Conservation (phyloP, 208 protist species). For the Crithidia expoeki region DNA sequence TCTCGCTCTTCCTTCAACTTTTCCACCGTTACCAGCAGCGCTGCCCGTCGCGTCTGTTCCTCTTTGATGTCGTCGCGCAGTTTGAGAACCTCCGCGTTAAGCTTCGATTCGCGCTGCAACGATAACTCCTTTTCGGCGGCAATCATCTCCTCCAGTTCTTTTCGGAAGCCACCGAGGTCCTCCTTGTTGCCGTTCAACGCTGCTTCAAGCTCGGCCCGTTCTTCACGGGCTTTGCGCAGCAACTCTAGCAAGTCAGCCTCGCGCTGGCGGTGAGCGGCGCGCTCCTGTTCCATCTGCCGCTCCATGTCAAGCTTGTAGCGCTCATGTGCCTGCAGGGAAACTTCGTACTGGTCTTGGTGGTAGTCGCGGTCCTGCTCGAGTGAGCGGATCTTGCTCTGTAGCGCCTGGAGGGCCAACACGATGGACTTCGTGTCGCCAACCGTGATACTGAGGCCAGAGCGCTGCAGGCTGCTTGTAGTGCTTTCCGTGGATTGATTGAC, state of each 20-base stretch:
- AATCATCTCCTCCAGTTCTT: slow-evolving; percentile 84
- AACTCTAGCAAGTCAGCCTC: slow-evolving; percentile 81
- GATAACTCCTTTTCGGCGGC: slow-evolving; percentile 63
- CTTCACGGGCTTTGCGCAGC: slow-evolving; percentile 66
- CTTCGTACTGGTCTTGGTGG: slow-evolving; percentile 90
- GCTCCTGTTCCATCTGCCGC: slow-evolving; percentile 83
- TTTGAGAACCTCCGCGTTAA: slow-evolving; percentile 58
- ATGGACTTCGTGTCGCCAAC: slow-evolving; percentile 92
- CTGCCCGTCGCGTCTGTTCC: slow-evolving; percentile 52
- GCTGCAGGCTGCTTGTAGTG: slow-evolving; percentile 76
- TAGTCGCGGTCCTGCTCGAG: slow-evolving; percentile 88
- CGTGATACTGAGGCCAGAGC: slow-evolving; percentile 85
- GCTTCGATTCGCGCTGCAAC: slow-evolving; percentile 59
- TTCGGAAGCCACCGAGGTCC: slow-evolving; percentile 62
- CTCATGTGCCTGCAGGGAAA: slow-evolving; percentile 78
- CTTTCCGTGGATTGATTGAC: slow-evolving; percentile 72
- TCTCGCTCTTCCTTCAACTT: slow-evolving; percentile 69
- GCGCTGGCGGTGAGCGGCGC: slow-evolving; percentile 64
- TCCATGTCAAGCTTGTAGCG: slow-evolving; percentile 88
- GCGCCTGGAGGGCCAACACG: slow-evolving; percentile 86
- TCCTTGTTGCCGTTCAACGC: slow-evolving; percentile 56
- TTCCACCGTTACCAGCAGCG: slow-evolving; percentile 55
- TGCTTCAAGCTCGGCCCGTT: slow-evolving; percentile 64
- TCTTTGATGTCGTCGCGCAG: slow-evolving; percentile 65
- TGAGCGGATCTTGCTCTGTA: slow-evolving; percentile 88